A percentile compares a stretch with the other conserved stretches of the same genome.
Evolutionary conservation across 2,329 filamentous ascomycete species (phyloP).

Genomic region (Incumbomyces delicatus): DNA sequence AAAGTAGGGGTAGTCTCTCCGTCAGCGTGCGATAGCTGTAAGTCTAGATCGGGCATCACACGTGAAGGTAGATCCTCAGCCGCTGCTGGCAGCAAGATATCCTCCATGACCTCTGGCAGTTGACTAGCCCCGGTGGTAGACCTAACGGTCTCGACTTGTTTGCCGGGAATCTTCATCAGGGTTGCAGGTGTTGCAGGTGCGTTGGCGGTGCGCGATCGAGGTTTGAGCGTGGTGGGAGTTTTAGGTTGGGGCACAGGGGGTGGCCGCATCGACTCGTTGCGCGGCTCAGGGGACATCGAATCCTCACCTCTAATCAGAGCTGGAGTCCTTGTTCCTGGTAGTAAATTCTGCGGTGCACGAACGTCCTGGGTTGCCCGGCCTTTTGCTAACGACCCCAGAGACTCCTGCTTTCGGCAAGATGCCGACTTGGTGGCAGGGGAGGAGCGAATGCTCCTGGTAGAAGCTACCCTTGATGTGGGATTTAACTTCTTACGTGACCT

Average conservation of each 20-base stretch:
- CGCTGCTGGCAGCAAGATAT: slow-evolving; percentile 65
- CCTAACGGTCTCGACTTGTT: slow-evolving; percentile 26
- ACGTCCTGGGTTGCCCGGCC: slow-evolving; percentile 27
- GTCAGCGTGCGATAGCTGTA: slow-evolving; percentile 29
- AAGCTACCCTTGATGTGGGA: slow-evolving; percentile 24
- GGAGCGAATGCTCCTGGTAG: slow-evolving; percentile 30
- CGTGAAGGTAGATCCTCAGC: slow-evolving; percentile 43
- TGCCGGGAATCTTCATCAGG: slow-evolving; percentile 63
- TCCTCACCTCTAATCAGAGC: slow-evolving; percentile 29
- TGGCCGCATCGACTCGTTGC: slow-evolving; percentile 43
- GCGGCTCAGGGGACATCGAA: slow-evolving; percentile 40
- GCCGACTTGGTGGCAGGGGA: slow-evolving; percentile 36
- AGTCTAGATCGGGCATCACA: slow-evolving; percentile 42
- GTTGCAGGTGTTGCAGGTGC: slow-evolving; percentile 77
- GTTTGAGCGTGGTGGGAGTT: slow-evolving; percentile 19
- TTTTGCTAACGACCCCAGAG: slow-evolving; percentile 19
- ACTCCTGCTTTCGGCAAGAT: slow-evolving; percentile 26
- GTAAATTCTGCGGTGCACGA: slow-evolving; percentile 14
- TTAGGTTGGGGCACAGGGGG: slow-evolving; percentile 39
- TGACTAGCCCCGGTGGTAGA: slow-evolving; percentile 15
- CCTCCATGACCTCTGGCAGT: slow-evolving; percentile 44
- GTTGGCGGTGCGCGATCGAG: slow-evolving; percentile 23
- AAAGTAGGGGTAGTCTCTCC: slow-evolving; percentile 48
- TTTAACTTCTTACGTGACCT: slow-evolving; percentile 32
- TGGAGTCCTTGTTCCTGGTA: slow-evolving; percentile 15